Evolutionary conservation across 352 stramenopile genomes (phyloP).

Genomic region (Phytophthora agathidicida): DNA sequence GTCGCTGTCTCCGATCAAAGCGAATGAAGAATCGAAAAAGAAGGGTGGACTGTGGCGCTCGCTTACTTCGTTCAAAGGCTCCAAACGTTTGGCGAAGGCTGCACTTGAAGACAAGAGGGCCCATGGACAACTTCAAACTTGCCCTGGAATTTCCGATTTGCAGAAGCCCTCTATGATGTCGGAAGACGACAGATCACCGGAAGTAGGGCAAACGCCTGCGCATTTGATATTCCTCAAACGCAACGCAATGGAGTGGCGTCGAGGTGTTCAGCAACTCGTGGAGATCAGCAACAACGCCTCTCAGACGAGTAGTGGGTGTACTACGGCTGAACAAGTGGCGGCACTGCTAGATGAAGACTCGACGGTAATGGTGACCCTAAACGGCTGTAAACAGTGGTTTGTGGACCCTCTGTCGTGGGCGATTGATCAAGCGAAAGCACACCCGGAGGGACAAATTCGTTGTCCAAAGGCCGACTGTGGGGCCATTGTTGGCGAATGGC

Average conservation of each 20-base stretch:
- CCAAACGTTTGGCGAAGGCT: conserved; percentile 39
- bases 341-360: conserved; percentile 44
- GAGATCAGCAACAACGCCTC: conserved; percentile 7
- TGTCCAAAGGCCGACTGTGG: conserved; percentile 51
- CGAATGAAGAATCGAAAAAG: conserved; percentile 23
- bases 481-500: conserved; percentile 52
- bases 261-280: conserved; percentile 30
- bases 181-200: conserved; percentile 1
- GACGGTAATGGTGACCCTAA: conserved; percentile 26
- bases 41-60: conserved; percentile 47
- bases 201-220: conserved; percentile 9
- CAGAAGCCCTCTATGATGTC: conserved; percentile 7
- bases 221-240: conserved; percentile 34
- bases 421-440: conserved; percentile 25
- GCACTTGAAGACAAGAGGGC: conserved; percentile 20
- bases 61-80: conserved; percentile 40
- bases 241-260: conserved; percentile 49
- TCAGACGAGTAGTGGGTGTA: not conserved
- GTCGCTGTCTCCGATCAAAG: conserved; percentile 6
- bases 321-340: conserved; percentile 33
- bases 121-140: conserved; percentile 15
- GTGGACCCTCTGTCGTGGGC: conserved; percentile 61
- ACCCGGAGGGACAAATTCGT: conserved; percentile 35
- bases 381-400: conserved; percentile 48
- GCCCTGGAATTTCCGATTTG: conserved; percentile 17